A percentile compares a stretch with the other conserved stretches of the same genome.
These are phyloP conservation scores for Pyrenophora teres DNA, from an alignment of 2,329 filamentous ascomycete species.

Conservation along the genomic window DNA sequence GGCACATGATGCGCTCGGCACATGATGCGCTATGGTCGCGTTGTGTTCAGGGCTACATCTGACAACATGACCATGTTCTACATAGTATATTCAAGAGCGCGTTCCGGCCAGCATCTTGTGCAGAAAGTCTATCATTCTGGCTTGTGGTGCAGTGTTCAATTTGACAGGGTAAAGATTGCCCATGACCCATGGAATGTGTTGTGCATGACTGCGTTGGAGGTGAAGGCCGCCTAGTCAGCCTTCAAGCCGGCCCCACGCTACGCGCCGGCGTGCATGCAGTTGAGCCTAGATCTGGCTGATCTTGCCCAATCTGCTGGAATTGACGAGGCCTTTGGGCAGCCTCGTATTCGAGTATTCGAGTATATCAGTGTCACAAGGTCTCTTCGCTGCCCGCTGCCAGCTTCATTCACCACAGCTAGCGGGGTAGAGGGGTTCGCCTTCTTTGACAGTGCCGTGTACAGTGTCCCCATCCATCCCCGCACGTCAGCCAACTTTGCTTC, in stretches of 20 bases:
- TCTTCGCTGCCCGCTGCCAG: neutral
- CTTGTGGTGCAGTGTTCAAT: too few relatives aligned
- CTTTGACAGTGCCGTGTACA: neutral
- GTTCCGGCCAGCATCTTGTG: too few relatives aligned
- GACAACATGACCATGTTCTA: neutral
- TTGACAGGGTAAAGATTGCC: too few relatives aligned
- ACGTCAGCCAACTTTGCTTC: slow-evolving; percentile 1
- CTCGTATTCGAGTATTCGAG: neutral
- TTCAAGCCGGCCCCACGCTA: slow-evolving; percentile 16
- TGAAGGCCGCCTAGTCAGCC: neutral
- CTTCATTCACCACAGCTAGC: slow-evolving; percentile 3
- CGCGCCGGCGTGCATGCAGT: slow-evolving; percentile 10
- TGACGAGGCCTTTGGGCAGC: neutral
- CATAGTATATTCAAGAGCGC: too few relatives aligned
- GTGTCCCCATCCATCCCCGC: neutral
- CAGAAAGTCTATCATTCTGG: too few relatives aligned
- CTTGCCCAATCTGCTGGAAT: slow-evolving; percentile 7
- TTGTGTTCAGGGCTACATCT: neutral
- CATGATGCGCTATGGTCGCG: slow-evolving; percentile 4
- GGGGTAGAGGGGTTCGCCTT: slow-evolving; percentile 1
- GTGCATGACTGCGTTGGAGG: too few relatives aligned
- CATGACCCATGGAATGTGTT: too few relatives aligned
- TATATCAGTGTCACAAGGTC: slow-evolving; percentile 11
- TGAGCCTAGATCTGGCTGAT: slow-evolving; percentile 15
- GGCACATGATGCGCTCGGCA: neutral